phyloP scores from a whole-genome alignment of 176 grass and related monocot species.

The Triticum urartu region DNA sequence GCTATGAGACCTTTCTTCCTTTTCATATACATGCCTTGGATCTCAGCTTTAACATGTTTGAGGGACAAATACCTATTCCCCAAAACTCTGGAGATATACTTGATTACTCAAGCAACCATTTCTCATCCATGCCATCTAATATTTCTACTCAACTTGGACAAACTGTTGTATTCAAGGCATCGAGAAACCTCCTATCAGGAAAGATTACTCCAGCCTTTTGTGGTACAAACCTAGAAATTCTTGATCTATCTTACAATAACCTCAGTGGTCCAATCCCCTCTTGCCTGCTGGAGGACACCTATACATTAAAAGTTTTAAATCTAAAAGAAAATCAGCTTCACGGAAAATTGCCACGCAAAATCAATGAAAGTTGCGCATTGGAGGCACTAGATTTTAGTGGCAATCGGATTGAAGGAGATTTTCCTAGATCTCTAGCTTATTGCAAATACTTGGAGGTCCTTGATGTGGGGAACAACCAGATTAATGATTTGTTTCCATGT shows the following conservation, averaged over 20 bases:
- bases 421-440: not conserved
- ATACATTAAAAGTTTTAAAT: not conserved
- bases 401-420: not conserved
- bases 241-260: conserved; percentile 40
- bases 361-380: not conserved
- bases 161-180: not conserved
- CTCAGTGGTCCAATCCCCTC: conserved; percentile 16
- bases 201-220: conserved; percentile 11
- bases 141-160: no score
- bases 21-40: no score
- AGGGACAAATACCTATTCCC: no score
- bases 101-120: no score
- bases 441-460: conserved; percentile 13
- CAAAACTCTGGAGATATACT: no score
- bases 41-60: no score
- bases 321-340: conserved; percentile 3
- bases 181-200: conserved; percentile 13
- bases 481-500: conserved; percentile 28
- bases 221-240: fast-evolving
- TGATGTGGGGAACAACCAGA: conserved; percentile 5
- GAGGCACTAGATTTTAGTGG: not conserved
- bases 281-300: conserved; percentile 5
- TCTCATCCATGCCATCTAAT: no score
- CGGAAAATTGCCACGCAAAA: not conserved
- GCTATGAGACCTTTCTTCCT: no score